These are phyloP conservation scores for Zymoseptoria tritici DNA, from an alignment of 2,329 filamentous ascomycete species.

Conservation along the genomic window DNA sequence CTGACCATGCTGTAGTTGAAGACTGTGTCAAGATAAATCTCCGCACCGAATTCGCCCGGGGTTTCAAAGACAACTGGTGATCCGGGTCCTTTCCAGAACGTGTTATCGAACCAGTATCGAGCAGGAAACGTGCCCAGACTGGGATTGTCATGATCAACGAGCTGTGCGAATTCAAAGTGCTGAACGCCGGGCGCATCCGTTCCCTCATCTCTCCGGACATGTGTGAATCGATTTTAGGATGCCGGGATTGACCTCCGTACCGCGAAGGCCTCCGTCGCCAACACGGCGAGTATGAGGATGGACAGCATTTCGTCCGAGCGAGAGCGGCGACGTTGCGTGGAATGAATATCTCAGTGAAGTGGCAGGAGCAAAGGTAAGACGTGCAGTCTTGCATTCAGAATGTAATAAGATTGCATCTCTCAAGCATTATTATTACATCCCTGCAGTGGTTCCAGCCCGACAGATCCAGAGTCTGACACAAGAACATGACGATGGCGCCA, in stretches of 20 bases:
- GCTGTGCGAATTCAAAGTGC: constrained; percentile 43
- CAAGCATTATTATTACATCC: too few species aligned
- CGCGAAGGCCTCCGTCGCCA: background rate
- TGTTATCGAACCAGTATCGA: constrained; percentile 46
- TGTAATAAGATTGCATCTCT: too few species aligned
- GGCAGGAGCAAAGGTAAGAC: too few species aligned
- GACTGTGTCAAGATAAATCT: constrained; percentile 43
- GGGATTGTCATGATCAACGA: constrained; percentile 52
- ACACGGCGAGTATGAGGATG: background rate
- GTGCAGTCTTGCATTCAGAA: too few species aligned
- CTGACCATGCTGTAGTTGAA: constrained; percentile 45
- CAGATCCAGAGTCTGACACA: background rate
- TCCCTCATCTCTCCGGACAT: background rate
- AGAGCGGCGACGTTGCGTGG: background rate
- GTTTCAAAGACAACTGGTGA: constrained; percentile 40
- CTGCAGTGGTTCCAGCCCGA: too few species aligned
- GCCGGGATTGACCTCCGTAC: background rate
- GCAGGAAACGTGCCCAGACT: constrained; percentile 49
- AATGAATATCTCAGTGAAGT: too few species aligned
- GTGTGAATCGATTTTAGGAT: background rate
- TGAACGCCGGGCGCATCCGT: background rate
- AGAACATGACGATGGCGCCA: background rate
- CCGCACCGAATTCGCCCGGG: constrained; percentile 46
- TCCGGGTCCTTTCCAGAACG: constrained; percentile 47
- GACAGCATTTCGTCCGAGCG: background rate